Evolutionary conservation across 805 yeast genomes (phyloP).

Genomic region (Komagataella mondaviorum): DNA sequence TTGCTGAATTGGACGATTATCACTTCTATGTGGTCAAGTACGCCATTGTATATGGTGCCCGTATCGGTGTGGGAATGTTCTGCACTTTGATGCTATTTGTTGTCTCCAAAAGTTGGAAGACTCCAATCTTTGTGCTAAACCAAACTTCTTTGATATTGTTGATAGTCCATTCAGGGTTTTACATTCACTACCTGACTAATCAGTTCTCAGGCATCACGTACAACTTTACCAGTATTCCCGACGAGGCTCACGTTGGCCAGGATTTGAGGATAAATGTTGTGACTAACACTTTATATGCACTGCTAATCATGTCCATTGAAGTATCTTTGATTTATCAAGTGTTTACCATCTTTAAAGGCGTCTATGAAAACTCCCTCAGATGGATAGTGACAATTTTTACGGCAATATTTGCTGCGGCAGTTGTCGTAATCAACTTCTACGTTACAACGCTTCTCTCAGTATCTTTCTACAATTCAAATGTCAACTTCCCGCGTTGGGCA

Average conservation of each 20-base stretch:
- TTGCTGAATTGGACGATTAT: conserved; percentile 26
- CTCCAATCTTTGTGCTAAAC: conserved; percentile 69
- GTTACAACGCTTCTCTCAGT: conserved; percentile 8
- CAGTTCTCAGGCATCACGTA: conserved; percentile 35
- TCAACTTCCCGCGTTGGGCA: conserved; percentile 21
- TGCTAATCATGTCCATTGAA: conserved; percentile 51
- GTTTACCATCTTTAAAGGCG: conserved; percentile 48
- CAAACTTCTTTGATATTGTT: conserved; percentile 42
- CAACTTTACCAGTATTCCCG: conserved; percentile 16
- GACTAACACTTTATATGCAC: conserved; percentile 42
- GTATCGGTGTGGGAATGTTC: conserved; percentile 44
- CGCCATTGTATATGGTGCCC: conserved; percentile 38
- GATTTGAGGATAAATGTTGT: conserved; percentile 29
- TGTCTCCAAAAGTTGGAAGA: conserved; percentile 35
- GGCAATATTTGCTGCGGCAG: conserved; percentile 43
- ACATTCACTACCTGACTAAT: conserved; percentile 38
- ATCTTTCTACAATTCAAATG: conserved; percentile 5
- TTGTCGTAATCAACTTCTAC: conserved; percentile 27
- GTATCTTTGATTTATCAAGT: conserved; percentile 60
- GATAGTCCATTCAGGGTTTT: conserved; percentile 48
- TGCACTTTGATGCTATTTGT: conserved; percentile 30
- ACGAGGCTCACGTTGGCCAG: neutral
- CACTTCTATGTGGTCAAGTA: conserved; percentile 19
- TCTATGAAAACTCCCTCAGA: neutral
- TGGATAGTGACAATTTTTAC: conserved; percentile 26